Evolutionary conservation across 129 eudicot species (phyloP).

Genomic region (Centrapalus pauciflorus): DNA sequence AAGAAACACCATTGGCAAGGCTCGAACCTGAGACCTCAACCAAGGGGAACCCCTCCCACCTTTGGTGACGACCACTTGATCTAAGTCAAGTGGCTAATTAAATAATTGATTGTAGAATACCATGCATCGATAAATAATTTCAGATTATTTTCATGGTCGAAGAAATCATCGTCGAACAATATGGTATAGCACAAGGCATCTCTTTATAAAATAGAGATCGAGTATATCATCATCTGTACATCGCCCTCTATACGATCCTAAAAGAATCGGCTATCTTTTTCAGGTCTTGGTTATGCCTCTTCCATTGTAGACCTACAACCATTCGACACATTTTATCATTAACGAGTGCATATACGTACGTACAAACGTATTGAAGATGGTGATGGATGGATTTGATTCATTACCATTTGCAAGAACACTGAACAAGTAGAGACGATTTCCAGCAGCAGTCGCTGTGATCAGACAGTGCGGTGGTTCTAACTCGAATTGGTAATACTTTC

Average conservation of each 20-base stretch:
- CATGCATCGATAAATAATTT: too few species aligned
- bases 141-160: too few species aligned
- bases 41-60: too few species aligned
- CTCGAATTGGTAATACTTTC: slow-evolving; percentile 87
- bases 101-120: too few species aligned
- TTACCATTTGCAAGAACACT: slow-evolving; percentile 78
- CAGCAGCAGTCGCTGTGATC: slow-evolving; percentile 94
- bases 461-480: slow-evolving; percentile 87
- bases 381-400: background rate
- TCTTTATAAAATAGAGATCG: background rate
- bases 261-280: slow-evolving; percentile 80
- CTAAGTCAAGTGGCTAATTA: too few species aligned
- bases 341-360: background rate
- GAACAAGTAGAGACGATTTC: slow-evolving; percentile 88
- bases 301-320: slow-evolving; percentile 86
- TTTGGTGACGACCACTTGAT: too few species aligned
- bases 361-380: background rate
- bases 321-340: background rate
- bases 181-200: slow-evolving; percentile 1
- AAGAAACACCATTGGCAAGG: too few species aligned
- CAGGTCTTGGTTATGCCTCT: slow-evolving; percentile 75
- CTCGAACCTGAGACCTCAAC: too few species aligned
- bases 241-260: slow-evolving; percentile 49
- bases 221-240: background rate
- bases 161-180: background rate